Conservation (phyloP, 2,329 filamentous ascomycete species). For the Pyrenochaeta sp. region DNA sequence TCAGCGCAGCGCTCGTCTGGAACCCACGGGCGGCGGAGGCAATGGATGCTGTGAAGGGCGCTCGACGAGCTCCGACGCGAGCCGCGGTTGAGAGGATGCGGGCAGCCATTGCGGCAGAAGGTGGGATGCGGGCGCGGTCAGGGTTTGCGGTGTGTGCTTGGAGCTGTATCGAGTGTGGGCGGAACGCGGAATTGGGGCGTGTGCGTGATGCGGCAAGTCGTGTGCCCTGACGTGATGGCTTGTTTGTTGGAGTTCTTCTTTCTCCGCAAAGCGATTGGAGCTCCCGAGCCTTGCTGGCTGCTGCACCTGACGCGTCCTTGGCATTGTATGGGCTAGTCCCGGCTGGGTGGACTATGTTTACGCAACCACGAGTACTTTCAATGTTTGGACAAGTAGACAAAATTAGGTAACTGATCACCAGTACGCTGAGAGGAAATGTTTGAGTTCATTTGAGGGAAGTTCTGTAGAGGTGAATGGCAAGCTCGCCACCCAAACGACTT, state of each 20-base stretch:
- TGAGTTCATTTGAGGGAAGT: too few species aligned
- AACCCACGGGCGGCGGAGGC: slow-evolving; percentile 43
- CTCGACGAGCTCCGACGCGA: slow-evolving; percentile 40
- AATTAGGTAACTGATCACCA: too few species aligned
- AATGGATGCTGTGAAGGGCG: too few species aligned
- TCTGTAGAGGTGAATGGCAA: too few species aligned
- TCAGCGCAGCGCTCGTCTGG: slow-evolving; percentile 48
- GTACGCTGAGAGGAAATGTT: too few species aligned
- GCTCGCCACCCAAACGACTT: too few species aligned
- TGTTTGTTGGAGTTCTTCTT: too few species aligned
- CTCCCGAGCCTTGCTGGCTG: too few species aligned
- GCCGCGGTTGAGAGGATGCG: slow-evolving; percentile 51
- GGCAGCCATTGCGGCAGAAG: slow-evolving; percentile 53
- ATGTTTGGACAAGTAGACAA: too few species aligned
- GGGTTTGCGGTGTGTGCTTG: too few species aligned
- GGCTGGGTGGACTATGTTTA: neutral
- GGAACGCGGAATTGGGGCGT: slow-evolving; percentile 1
- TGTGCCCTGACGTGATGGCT: slow-evolving; percentile 2
- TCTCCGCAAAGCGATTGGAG: too few species aligned
- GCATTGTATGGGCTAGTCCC: neutral
- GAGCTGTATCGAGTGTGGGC: neutral
- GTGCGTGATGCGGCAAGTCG: slow-evolving; percentile 1
- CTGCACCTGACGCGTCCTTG: neutral
- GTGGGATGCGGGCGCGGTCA: neutral
- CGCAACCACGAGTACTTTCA: neutral